Evolutionary conservation across 257 asterid genomes (phyloP).

Genomic region (Solanum gracilifrons): DNA sequence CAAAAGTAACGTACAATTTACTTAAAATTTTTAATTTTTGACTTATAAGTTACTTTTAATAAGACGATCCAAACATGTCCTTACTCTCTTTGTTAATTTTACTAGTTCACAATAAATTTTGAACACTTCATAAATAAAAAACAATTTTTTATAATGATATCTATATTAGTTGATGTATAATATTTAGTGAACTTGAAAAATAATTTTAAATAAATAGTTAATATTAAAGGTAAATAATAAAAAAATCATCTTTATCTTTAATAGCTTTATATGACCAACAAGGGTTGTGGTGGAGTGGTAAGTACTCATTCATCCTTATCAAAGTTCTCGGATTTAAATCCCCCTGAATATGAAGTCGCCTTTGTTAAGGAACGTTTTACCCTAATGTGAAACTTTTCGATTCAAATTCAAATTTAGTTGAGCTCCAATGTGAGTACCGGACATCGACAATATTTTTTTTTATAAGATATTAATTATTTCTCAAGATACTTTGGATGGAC

Average conservation of each 20-base stretch:
- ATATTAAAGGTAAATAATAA: too few relatives aligned
- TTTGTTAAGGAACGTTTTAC: neutral
- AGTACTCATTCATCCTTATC: too few relatives aligned
- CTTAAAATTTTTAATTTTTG: too few relatives aligned
- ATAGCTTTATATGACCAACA: neutral
- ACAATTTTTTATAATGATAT: too few relatives aligned
- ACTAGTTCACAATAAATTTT: neutral
- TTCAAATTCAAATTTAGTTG: rapidly evolving
- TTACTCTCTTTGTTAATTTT: too few relatives aligned
- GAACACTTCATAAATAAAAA: too few relatives aligned
- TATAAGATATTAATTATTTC: neutral
- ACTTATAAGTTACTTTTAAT: too few relatives aligned
- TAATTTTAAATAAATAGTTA: neutral
- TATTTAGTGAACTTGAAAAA: neutral
- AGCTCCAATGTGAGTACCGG: neutral
- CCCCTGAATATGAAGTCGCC: rapidly evolving
- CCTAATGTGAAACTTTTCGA: too few relatives aligned
- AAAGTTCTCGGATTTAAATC: rapidly evolving
- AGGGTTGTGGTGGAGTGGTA: too few relatives aligned
- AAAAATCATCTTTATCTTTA: neutral
- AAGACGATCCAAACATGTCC: too few relatives aligned
- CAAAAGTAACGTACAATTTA: too few relatives aligned
- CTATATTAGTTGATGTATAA: too few relatives aligned
- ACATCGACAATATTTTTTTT: neutral
- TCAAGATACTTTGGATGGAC: neutral